Evolutionary conservation across 148 eudicot genomes (phyloP).

Genomic region (Rhododendron williamsianum): DNA sequence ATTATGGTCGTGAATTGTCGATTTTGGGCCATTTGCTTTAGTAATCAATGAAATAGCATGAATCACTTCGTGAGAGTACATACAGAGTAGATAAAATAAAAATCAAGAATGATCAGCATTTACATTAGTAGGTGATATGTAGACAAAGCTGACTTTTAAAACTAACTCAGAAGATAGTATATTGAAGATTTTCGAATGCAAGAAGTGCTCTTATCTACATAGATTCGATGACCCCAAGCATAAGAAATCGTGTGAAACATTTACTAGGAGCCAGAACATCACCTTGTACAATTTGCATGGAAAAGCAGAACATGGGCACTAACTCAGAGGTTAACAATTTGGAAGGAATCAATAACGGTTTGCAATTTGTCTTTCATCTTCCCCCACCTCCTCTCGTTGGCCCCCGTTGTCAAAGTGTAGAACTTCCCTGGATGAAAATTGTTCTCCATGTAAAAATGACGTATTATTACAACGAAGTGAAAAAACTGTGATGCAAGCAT

Average conservation of each 20-base stretch:
- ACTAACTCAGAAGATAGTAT: neutral
- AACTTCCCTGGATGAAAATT: conserved; percentile 62
- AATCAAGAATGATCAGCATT: neutral
- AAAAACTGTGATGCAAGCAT: neutral
- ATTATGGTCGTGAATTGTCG: neutral
- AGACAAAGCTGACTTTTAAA: neutral
- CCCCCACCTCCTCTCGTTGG: conserved; percentile 94
- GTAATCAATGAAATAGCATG: neutral
- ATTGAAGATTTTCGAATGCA: neutral
- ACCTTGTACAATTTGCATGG: neutral
- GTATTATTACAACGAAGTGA: neutral
- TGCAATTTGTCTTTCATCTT: conserved; percentile 92
- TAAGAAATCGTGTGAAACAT: neutral
- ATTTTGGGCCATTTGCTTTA: neutral
- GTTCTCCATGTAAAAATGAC: neutral
- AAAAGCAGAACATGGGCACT: conserved; percentile 2
- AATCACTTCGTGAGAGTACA: neutral
- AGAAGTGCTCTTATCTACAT: conserved; percentile 7
- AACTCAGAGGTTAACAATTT: conserved; percentile 56
- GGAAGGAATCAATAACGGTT: conserved; percentile 83
- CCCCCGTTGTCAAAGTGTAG: conserved; percentile 90
- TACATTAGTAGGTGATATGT: neutral
- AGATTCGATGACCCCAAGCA: neutral
- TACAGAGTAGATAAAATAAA: neutral
- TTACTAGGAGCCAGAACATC: neutral